Base-by-base conservation (phyloP, 163 green algal genomes). In the Chloromonas sp. region DNA sequence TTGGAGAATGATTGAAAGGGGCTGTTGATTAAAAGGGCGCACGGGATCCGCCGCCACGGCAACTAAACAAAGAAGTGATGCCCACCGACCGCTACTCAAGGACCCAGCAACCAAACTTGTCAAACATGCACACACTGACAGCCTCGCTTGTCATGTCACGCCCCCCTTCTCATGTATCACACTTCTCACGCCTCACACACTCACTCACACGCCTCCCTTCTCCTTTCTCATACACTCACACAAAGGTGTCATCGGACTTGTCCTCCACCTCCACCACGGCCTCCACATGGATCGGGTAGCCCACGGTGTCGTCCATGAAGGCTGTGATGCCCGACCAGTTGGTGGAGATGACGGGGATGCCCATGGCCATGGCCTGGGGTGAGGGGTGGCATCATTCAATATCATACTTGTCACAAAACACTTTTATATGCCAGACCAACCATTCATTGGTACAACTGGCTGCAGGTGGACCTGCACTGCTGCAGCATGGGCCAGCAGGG, bases 281-380 rank as follows among this genome's bases (percentile, higher is more conserved):
- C 5, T 83, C 77, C 57, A 84, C 86, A 0, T 60, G 61, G 36
- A 94, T 87, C 11, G 91, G 90, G 85, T 94, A 94, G 0, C 89
- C 89, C 76, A 92, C 91, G 3, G 11, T 85, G 2, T 92, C 85
- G 70, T 92, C 90, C 58, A 95, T 84, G 83, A 91, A 94, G 11
- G 93, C 94, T 0, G 94, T 96, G 83, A 87, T 87, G 58, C 88
- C 88, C 60, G 81, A 87, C 90, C 91, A 98, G 85, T 97, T 97
- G 11, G 95, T 98, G 0, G 88, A 87, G 57, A 98, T 92, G 13
- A 97, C 91, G 0, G 95, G 95, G 83, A 98, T 84, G 0, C 76
- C 88, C 92, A 95, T 96, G 61, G 88, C 80, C 94, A 97, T 97
- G 66, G 93, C 93, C 86, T 89, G 8, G 1, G 36, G 15, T 61